A percentile compares a stretch with the other conserved stretches of the same genome.
Conservation (phyloP, 2,329 filamentous ascomycete species). For the Trichoderma citrinoviride region DNA sequence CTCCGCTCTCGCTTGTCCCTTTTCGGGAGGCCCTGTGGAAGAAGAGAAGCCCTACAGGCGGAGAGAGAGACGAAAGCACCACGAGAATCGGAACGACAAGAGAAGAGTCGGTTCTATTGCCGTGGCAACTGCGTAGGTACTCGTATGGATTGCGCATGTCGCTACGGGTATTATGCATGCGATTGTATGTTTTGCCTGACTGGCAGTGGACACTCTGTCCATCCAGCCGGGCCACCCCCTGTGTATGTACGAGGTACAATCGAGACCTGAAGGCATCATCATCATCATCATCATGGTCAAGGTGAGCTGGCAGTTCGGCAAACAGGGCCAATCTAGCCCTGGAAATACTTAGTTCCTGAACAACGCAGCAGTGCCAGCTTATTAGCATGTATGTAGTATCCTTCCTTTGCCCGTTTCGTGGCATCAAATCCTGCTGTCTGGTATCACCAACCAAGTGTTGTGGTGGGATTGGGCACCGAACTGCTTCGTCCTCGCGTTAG, state of each 20-base stretch:
- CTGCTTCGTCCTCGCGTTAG: neutral
- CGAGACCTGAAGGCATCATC: too few relatives aligned
- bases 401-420: too few relatives aligned
- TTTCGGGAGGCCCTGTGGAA: neutral
- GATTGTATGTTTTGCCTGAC: neutral
- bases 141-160: neutral
- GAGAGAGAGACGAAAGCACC: neutral
- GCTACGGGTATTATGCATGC: neutral
- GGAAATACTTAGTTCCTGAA: neutral
- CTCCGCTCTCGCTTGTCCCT: slow-evolving; percentile 13
- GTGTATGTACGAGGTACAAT: neutral
- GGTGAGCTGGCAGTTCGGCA: neutral
- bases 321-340: neutral
- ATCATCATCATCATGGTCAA: neutral
- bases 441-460: neutral
- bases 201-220: neutral
- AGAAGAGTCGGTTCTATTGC: neutral
- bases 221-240: neutral
- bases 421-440: too few relatives aligned
- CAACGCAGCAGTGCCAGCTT: neutral
- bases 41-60: slow-evolving; percentile 9
- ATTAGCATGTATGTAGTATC: neutral
- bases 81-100: neutral
- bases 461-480: slow-evolving; percentile 19
- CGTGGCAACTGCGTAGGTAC: slow-evolving; percentile 9